Evolutionary conservation across 495 filamentous ascomycete species (phyloP).

Genomic region (Tuber aestivum): DNA sequence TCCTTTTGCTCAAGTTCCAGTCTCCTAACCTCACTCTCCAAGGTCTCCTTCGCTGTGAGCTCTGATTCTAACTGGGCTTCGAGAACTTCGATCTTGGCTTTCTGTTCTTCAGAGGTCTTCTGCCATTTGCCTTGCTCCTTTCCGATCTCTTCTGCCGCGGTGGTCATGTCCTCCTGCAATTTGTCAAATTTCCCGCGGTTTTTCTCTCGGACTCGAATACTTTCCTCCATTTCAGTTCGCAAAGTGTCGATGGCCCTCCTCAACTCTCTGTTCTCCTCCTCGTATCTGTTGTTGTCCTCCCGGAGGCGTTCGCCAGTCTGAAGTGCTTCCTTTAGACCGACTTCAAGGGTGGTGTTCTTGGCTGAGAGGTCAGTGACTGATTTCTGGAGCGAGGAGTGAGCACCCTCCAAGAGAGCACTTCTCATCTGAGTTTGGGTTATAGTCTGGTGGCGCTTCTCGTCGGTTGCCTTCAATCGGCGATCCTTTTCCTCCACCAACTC

Average conservation of each 20-base stretch:
- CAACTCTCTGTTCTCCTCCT: constrained; percentile 45
- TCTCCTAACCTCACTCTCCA: constrained; percentile 70
- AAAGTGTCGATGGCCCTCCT: constrained; percentile 62
- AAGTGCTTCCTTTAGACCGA: constrained; percentile 29
- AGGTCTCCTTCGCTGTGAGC: constrained; percentile 64
- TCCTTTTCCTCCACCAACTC: constrained; percentile 39
- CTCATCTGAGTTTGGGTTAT: constrained; percentile 41
- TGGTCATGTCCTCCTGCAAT: constrained; percentile 77
- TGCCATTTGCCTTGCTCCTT: constrained; percentile 70
- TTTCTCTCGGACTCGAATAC: constrained; percentile 65
- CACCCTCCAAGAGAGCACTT: constrained; percentile 39
- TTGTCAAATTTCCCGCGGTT: constrained; percentile 73
- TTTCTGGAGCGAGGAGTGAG: constrained; percentile 41
- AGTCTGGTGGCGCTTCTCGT: constrained; percentile 40
- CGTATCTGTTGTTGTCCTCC: constrained; percentile 22
- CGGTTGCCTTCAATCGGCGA: constrained; percentile 34
- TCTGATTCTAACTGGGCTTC: constrained; percentile 72
- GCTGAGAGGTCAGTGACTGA: constrained; percentile 35
- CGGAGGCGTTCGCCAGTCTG: constrained; percentile 34
- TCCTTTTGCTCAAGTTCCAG: constrained; percentile 57
- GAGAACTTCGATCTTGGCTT: constrained; percentile 70
- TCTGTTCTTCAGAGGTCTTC: constrained; percentile 66
- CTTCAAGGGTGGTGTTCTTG: constrained; percentile 37
- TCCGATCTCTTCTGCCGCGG: constrained; percentile 66
- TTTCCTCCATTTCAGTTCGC: constrained; percentile 74